Conservation (phyloP, 106 monocot genomes). For the Apostasia ramifera region DNA sequence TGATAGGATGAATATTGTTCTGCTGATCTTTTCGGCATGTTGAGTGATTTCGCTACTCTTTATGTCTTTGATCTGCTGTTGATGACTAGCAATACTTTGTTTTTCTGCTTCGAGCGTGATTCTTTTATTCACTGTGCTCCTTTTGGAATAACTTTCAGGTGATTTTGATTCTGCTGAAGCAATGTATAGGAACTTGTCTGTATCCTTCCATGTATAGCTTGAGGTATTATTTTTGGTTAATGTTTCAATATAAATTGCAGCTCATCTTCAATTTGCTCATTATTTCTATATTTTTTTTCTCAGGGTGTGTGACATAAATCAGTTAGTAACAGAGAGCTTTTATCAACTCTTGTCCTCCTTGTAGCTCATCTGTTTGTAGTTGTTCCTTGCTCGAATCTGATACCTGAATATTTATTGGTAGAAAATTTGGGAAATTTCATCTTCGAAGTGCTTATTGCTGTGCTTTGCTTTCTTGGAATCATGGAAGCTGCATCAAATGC, state of each 20-base stretch:
- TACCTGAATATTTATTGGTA: not conserved
- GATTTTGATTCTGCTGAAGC: not conserved
- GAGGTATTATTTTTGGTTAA: no score
- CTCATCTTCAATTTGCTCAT: no score
- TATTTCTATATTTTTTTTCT: not conserved
- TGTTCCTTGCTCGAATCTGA: conserved; percentile 1
- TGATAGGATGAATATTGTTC: not conserved
- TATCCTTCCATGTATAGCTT: not conserved
- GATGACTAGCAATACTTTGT: no score
- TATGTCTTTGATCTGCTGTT: no score
- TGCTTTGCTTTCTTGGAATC: not conserved
- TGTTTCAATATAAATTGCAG: no score
- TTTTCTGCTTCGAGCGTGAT: no score
- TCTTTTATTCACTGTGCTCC: not conserved
- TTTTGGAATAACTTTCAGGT: not conserved
- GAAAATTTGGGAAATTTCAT: not conserved
- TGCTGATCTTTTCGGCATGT: not conserved
- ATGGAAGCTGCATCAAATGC: conserved; percentile 29
- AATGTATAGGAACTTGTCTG: not conserved
- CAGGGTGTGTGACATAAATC: not conserved
- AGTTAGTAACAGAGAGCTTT: not conserved
- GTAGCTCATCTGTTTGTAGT: not conserved
- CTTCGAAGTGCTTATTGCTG: not conserved
- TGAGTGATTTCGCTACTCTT: not conserved
- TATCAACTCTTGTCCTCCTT: not conserved